These are phyloP conservation scores for Aphanomyces astaci DNA, from an alignment of 352 stramenopile genomes.

Conservation along the genomic window DNA sequence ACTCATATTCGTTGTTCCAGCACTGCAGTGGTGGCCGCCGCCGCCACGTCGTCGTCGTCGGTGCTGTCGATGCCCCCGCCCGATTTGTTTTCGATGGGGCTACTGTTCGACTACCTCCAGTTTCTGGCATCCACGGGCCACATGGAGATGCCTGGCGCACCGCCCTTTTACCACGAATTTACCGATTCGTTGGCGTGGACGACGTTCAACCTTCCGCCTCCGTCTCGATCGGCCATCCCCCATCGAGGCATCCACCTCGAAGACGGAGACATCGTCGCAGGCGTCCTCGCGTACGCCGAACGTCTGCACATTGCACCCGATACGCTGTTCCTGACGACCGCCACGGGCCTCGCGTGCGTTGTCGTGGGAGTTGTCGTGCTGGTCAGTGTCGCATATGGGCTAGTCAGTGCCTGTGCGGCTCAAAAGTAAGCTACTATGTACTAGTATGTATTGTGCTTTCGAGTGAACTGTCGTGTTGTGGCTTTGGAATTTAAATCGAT, in stretches of 20 bases:
- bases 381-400: constrained; percentile 47
- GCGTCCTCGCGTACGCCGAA: constrained; percentile 56
- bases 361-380: constrained; percentile 48
- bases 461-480: no score
- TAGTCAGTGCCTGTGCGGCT: constrained; percentile 40
- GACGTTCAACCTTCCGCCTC: constrained; percentile 35
- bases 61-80: constrained; percentile 28
- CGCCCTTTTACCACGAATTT: constrained; percentile 55
- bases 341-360: constrained; percentile 51
- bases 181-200: constrained; percentile 62
- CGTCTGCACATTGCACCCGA: constrained; percentile 55
- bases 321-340: constrained; percentile 64
- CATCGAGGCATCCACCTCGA: constrained; percentile 35
- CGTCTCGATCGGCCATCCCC: not conserved
- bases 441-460: no score
- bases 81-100: constrained; percentile 45
- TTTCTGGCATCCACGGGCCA: constrained; percentile 61
- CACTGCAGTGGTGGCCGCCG: not conserved
- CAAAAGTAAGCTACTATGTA: no score
- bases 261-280: constrained; percentile 66
- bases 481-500: no score
- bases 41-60: constrained; percentile 1
- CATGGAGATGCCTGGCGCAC: constrained; percentile 45
- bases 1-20: no score
- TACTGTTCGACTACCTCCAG: constrained; percentile 66